phyloP scores from a whole-genome alignment of 495 filamentous ascomycete species.

The Neurospora sp. region DNA sequence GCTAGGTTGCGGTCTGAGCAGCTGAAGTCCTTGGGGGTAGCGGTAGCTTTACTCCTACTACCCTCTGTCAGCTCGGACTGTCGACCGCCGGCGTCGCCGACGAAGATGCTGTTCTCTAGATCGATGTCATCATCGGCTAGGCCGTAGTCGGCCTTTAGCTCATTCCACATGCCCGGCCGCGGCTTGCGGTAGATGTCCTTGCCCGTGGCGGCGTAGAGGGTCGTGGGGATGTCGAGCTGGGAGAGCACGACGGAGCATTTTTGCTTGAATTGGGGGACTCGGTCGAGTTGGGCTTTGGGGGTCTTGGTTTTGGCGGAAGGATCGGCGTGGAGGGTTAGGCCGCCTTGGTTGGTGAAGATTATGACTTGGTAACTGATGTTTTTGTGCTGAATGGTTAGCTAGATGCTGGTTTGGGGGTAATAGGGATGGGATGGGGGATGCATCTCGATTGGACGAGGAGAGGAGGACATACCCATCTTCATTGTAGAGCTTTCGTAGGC shows the following conservation, averaged over 20 bases:
- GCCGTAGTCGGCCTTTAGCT: slow-evolving; percentile 67
- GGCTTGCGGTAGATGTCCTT: slow-evolving; percentile 81
- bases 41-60: slow-evolving; percentile 6
- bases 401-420: too few species aligned
- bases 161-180: slow-evolving; percentile 78
- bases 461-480: slow-evolving; percentile 57
- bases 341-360: slow-evolving; percentile 82
- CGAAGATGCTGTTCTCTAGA: slow-evolving; percentile 61
- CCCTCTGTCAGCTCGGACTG: slow-evolving; percentile 13
- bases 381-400: too few species aligned
- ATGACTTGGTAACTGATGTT: slow-evolving; percentile 67
- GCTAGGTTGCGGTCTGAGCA: slow-evolving; percentile 82
- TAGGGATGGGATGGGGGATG: too few species aligned
- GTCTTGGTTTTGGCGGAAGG: slow-evolving; percentile 57
- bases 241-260: slow-evolving; percentile 60
- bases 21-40: slow-evolving; percentile 46
- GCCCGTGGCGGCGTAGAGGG: slow-evolving; percentile 74
- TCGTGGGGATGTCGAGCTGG: slow-evolving; percentile 65
- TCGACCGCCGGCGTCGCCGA: slow-evolving; percentile 74
- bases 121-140: too few species aligned
- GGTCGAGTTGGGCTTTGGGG: slow-evolving; percentile 49
- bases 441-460: too few species aligned
- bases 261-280: slow-evolving; percentile 66
- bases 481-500: slow-evolving; percentile 50
- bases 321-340: slow-evolving; percentile 62